Percentiles rank a stretch among this genome's conserved stretches.
Conservation (phyloP, 768 basidiomycete species). For the Daedaleopsis sinensis region DNA sequence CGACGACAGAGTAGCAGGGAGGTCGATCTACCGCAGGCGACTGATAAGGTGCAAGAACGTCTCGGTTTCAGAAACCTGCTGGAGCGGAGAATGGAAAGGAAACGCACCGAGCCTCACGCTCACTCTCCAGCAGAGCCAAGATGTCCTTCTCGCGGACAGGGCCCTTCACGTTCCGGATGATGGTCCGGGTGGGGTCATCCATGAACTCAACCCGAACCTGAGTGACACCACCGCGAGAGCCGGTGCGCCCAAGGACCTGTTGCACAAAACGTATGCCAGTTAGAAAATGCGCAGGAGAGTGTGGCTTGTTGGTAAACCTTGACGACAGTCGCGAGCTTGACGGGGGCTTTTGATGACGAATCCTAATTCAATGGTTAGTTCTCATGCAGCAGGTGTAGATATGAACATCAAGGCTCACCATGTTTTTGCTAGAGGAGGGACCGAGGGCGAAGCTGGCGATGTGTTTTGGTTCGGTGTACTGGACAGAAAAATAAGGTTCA, state of each 20-base stretch:
- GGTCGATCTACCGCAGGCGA: slow-evolving; percentile 25
- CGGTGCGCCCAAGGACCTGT: slow-evolving; percentile 97
- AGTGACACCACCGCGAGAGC: slow-evolving; percentile 98
- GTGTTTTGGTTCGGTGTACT: slow-evolving; percentile 31
- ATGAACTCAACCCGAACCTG: slow-evolving; percentile 99
- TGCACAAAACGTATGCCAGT: slow-evolving; percentile 16
- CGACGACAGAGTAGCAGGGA: slow-evolving; percentile 17
- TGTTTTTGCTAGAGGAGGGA: slow-evolving; percentile 30
- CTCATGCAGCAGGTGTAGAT: background rate
- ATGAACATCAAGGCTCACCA: slow-evolving; percentile 25
- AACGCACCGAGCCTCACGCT: slow-evolving; percentile 98
- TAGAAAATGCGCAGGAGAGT: background rate
- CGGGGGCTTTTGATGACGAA: slow-evolving; percentile 86
- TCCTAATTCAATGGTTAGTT: slow-evolving; percentile 52
- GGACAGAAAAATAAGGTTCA: slow-evolving; percentile 37
- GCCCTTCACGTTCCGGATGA: slow-evolving; percentile 99
- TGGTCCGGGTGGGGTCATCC: slow-evolving; percentile 93
- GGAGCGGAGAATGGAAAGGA: background rate
- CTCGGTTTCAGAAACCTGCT: background rate
- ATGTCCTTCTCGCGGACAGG: slow-evolving; percentile 97
- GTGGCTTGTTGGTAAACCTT: slow-evolving; percentile 52
- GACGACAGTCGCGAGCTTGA: slow-evolving; percentile 97
- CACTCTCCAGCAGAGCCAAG: slow-evolving; percentile 93
- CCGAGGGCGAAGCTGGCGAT: slow-evolving; percentile 31
- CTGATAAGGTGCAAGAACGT: slow-evolving; percentile 2